Percentiles rank a stretch among this genome's conserved stretches.
phyloP scores from a whole-genome alignment of 2,329 filamentous ascomycete species.

The Tolypocladium ovalisporum region DNA sequence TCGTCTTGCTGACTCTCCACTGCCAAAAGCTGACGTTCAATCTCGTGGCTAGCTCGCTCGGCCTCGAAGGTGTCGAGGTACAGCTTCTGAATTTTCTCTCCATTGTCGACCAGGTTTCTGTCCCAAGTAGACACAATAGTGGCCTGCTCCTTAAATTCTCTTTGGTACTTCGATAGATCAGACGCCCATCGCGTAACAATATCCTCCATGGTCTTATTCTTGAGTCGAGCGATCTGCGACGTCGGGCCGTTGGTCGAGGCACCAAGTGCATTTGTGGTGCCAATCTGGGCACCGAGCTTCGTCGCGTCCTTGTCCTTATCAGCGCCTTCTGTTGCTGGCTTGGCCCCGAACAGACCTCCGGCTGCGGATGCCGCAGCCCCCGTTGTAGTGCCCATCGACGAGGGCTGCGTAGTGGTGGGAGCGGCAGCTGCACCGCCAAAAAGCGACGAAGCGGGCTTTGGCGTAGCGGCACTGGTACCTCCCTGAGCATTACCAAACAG shows the following conservation, averaged over 20 bases:
- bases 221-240: constrained; percentile 79
- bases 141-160: constrained; percentile 88
- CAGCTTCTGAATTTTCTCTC: constrained; percentile 86
- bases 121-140: constrained; percentile 85
- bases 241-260: constrained; percentile 71
- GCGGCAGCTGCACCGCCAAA: constrained; percentile 11
- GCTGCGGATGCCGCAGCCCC: constrained; percentile 16
- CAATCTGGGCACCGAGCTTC: constrained; percentile 17
- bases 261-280: constrained; percentile 36
- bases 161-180: constrained; percentile 90
- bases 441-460: constrained; percentile 7
- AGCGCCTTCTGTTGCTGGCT: constrained; percentile 17
- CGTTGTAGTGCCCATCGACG: constrained; percentile 13
- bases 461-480: constrained; percentile 4
- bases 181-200: constrained; percentile 96
- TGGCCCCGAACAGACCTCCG: constrained; percentile 20
- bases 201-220: constrained; percentile 99
- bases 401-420: constrained; percentile 15
- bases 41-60: constrained; percentile 83
- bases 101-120: constrained; percentile 82
- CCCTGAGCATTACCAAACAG: constrained; percentile 18
- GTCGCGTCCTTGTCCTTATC: constrained; percentile 14
- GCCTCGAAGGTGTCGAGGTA: constrained; percentile 90
- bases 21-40: constrained; percentile 79
- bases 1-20: constrained; percentile 93